Evolutionary conservation across 2,329 filamentous ascomycete species (phyloP).

Genomic region (Nothopassalora personata): DNA sequence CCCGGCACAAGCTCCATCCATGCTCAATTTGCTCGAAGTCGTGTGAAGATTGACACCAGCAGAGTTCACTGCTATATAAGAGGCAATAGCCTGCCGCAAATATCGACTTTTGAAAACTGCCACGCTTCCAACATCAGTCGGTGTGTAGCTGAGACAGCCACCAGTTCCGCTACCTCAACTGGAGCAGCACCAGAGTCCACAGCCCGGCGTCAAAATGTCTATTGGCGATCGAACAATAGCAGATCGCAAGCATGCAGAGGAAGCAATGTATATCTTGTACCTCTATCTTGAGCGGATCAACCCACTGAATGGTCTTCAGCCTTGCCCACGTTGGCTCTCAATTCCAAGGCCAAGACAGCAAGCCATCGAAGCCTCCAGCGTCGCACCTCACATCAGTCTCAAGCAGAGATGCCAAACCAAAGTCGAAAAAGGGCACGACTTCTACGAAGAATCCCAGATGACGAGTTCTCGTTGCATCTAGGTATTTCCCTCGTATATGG

Average conservation of each 20-base stretch:
- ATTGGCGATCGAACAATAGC: background rate
- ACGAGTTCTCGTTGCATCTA: too few relatives aligned
- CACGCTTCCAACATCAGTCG: background rate
- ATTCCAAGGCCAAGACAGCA: background rate
- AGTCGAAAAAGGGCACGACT: background rate
- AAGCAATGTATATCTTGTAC: background rate
- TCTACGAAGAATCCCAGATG: background rate
- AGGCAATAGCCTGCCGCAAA: background rate
- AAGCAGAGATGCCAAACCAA: background rate
- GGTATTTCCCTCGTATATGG: too few relatives aligned
- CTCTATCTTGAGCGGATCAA: background rate
- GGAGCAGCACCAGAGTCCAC: background rate
- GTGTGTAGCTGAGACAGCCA: too few relatives aligned
- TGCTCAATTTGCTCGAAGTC: too few relatives aligned
- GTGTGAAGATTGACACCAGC: background rate
- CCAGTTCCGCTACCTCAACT: too few relatives aligned
- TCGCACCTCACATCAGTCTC: background rate
- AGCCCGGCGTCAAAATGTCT: background rate
- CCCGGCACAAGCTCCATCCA: too few relatives aligned
- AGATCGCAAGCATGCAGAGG: background rate
- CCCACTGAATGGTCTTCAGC: background rate
- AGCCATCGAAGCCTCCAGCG: background rate
- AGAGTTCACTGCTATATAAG: background rate
- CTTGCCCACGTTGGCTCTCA: background rate
- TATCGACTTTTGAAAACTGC: background rate